Percentiles rank a stretch among this genome's conserved stretches.
Evolutionary conservation across 768 basidiomycete species (phyloP).

Genomic region (Exsudoporus frostii): DNA sequence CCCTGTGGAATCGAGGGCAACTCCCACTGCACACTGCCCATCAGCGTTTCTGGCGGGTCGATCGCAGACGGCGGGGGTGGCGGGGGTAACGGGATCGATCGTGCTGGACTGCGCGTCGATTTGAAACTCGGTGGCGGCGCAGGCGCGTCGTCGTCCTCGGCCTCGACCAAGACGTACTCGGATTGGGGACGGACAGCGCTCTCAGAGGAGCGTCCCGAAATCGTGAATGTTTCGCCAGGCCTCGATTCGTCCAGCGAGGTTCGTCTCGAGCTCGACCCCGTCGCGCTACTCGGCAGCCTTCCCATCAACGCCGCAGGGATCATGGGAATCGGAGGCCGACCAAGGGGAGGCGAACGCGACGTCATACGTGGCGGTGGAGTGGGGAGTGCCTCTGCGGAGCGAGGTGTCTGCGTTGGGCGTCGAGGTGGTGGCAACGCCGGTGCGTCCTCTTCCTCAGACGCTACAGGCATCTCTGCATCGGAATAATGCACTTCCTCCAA

Average conservation of each 20-base stretch:
- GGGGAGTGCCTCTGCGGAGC: conserved; percentile 35
- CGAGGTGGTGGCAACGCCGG: conserved; percentile 59
- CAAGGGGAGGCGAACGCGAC: conserved; percentile 32
- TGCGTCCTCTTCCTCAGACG: conserved; percentile 35
- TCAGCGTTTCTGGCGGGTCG: conserved; percentile 32
- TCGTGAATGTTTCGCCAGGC: conserved; percentile 6
- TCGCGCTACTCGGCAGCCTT: conserved; percentile 39
- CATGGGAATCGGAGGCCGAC: conserved; percentile 37
- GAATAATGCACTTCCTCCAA: conserved; percentile 63
- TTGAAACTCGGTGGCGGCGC: conserved; percentile 42
- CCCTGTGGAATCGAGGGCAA: conserved; percentile 57
- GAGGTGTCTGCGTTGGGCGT: conserved; percentile 23
- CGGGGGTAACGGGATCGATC: conserved; percentile 29
- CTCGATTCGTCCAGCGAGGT: conserved; percentile 34
- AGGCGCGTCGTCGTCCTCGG: conserved; percentile 33
- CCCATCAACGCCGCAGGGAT: conserved; percentile 31
- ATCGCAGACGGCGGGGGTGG: conserved; percentile 39
- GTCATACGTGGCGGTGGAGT: conserved; percentile 46
- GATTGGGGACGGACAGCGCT: conserved; percentile 30
- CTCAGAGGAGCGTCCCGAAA: not conserved
- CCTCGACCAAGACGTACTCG: conserved; percentile 66
- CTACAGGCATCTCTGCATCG: conserved; percentile 38
- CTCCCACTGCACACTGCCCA: conserved; percentile 59
- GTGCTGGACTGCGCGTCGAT: conserved; percentile 27
- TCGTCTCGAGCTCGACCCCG: conserved; percentile 35